These are phyloP conservation scores for Pelargonium exstipulatum DNA, from an alignment of 441 rosid genomes.

Conservation along the genomic window DNA sequence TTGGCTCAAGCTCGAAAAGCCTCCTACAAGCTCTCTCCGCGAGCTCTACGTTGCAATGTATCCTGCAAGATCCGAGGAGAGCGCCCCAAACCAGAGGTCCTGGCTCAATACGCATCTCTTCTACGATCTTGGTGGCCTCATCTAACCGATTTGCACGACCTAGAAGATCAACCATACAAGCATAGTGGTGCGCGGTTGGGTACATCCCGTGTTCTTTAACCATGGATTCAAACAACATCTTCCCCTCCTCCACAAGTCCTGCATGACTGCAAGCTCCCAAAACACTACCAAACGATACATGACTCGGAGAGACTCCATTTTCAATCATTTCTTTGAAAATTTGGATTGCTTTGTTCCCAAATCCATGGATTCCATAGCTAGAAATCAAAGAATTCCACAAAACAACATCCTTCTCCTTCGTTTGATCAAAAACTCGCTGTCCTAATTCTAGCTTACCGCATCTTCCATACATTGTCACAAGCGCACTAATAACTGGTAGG, in stretches of 20 bases:
- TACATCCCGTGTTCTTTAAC: slow-evolving; percentile 39
- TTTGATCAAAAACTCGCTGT: slow-evolving; percentile 47
- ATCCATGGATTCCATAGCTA: slow-evolving; percentile 59
- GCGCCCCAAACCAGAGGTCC: slow-evolving; percentile 74
- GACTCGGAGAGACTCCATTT: slow-evolving; percentile 45
- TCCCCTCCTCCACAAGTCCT: slow-evolving; percentile 65
- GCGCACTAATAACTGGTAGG: slow-evolving; percentile 53
- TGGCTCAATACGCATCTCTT: slow-evolving; percentile 61
- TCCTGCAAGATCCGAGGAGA: slow-evolving; percentile 62
- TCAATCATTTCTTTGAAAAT: slow-evolving; percentile 46
- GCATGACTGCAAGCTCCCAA: slow-evolving; percentile 74
- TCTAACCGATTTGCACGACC: slow-evolving; percentile 64
- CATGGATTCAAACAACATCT: slow-evolving; percentile 49
- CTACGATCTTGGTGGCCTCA: slow-evolving; percentile 52
- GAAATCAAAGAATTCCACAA: slow-evolving; percentile 68
- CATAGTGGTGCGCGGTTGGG: slow-evolving; percentile 61
- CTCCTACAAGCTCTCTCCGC: slow-evolving; percentile 55
- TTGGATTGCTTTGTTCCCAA: slow-evolving; percentile 45
- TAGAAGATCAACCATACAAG: slow-evolving; percentile 71
- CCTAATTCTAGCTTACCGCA: slow-evolving; percentile 55
- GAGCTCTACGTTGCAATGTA: slow-evolving; percentile 56
- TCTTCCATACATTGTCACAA: slow-evolving; percentile 61
- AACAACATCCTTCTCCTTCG: slow-evolving; percentile 55
- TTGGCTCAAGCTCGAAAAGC: slow-evolving; percentile 59
- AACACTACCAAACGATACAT: slow-evolving; percentile 51